Conservation (phyloP, 441 rosid species). For the Populus trichocarpa region DNA sequence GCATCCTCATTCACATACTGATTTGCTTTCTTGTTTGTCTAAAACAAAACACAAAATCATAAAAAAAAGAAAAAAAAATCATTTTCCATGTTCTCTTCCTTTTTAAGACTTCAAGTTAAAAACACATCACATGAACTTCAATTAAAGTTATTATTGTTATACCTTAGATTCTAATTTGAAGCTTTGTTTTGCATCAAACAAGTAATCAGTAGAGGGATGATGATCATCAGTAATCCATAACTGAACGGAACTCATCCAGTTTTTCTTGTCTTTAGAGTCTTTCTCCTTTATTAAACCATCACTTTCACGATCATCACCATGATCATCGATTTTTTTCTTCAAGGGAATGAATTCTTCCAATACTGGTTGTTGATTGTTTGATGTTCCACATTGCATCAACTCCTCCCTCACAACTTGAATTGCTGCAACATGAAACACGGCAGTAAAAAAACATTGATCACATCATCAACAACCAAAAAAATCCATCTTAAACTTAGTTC, state of each 20-base stretch:
- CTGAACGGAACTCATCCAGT: constrained; percentile 76
- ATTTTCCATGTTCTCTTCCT: not conserved
- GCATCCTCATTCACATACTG: constrained; percentile 24
- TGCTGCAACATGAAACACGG: constrained; percentile 43
- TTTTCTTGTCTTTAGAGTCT: constrained; percentile 50
- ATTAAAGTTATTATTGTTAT: constrained; percentile 1
- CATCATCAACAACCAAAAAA: not conserved
- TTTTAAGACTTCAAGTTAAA: not conserved
- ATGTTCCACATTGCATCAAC: constrained; percentile 39
- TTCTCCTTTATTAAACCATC: constrained; percentile 30
- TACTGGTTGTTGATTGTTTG: constrained; percentile 54
- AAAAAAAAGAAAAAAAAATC: not conserved
- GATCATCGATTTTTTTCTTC: constrained; percentile 32
- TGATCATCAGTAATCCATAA: constrained; percentile 54
- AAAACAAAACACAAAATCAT: constrained; percentile 11
- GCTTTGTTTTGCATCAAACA: constrained; percentile 30
- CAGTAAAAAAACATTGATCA: not conserved
- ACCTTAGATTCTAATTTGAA: constrained; percentile 49
- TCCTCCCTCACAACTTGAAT: constrained; percentile 56
- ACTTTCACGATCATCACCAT: constrained; percentile 1
- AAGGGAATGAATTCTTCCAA: constrained; percentile 77
- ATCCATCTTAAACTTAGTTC: not conserved
- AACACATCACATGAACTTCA: not conserved
- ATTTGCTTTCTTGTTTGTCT: constrained; percentile 39
- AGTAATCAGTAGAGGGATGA: constrained; percentile 18